phyloP scores from a whole-genome alignment of 345 rosid species.

The Pistacia integerrima region DNA sequence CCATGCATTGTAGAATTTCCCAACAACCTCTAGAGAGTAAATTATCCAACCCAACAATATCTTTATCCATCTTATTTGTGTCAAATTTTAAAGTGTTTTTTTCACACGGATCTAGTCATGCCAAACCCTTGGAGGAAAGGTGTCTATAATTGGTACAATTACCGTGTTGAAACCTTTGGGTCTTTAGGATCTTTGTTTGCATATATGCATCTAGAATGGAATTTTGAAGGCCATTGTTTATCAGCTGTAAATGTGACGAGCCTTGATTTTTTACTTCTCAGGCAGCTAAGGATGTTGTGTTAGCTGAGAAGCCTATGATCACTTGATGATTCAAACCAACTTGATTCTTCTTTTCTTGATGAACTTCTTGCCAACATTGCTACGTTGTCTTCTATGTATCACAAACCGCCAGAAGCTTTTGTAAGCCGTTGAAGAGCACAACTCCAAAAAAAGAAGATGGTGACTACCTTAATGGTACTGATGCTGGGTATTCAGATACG shows the following conservation, averaged over 20 bases:
- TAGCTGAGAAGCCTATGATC: conserved; percentile 99
- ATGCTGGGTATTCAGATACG: conserved; percentile 69
- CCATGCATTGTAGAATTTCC: not conserved
- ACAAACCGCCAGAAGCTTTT: conserved; percentile 95
- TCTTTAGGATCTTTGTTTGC: not conserved
- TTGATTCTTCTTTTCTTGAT: conserved; percentile 90
- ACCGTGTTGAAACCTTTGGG: not conserved
- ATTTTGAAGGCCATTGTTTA: not conserved
- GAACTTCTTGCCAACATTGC: conserved; percentile 98
- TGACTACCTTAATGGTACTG: conserved; percentile 85
- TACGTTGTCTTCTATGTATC: conserved; percentile 96
- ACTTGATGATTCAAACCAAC: conserved; percentile 94
- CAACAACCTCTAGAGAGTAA: not conserved
- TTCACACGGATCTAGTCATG: not conserved
- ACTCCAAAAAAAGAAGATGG: conserved; percentile 86
- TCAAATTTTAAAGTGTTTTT: not conserved
- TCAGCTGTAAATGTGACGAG: conserved; percentile 4
- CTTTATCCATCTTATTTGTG: not conserved
- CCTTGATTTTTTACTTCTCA: conserved; percentile 34
- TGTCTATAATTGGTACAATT: not conserved
- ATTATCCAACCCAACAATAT: not conserved
- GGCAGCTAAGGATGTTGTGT: conserved; percentile 99
- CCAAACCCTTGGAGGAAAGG: not conserved
- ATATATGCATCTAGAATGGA: not conserved
- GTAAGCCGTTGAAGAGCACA: conserved; percentile 84